Evolutionary conservation across 176 grass and related monocot genomes (phyloP), one percentile per base, ranked within the genome.

Genomic region (Avena eriantha): DNA sequence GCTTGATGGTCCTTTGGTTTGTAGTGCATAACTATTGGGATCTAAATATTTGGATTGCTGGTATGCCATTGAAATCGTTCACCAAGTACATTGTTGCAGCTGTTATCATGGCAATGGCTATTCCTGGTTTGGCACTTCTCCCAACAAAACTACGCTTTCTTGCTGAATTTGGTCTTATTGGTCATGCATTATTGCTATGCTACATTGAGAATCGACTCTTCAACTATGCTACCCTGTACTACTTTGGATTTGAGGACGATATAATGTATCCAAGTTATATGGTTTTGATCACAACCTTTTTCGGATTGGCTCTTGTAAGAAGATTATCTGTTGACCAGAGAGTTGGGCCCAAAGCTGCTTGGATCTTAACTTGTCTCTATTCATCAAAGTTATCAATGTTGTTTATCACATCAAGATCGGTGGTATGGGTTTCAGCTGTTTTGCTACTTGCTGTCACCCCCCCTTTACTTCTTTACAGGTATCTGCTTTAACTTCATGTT

Each of bases 1-100:
- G 94, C 76, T 77, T 99, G 89, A 96, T 99, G 94, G 94, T 96
- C 78, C 88, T 99, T 45, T 99, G 97, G 94, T 99, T 99, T 93
- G 92, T 99, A 35, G 92, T 96, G 72, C 94, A 96, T 85, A 96
- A 99, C 79, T 99, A 94, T 57, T 99, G 97, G 97, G 94, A 94
- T 89, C 90, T 99, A 19, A 99, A 93, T 91, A 99, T 99, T 87
- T 99, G 97, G 97, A 59, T 99, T 68, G 97, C 97, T 78, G 97
- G 92, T 21, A 99, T 99, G 97, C 85, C 94, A 80, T 84, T 99
- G 73, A 99, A 99, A 79, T 88, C 90, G 61, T 99, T 99, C 82
- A 94, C 91, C 23, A 99, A 99, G 80, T 96, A 94, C 75, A 67
- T 96, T 82, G 92, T 96, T 36, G 94, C 88, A 78, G 90, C 90